Evolutionary conservation across 495 filamentous ascomycete genomes (phyloP).

Genomic region (Aspergillus cavernicola): DNA sequence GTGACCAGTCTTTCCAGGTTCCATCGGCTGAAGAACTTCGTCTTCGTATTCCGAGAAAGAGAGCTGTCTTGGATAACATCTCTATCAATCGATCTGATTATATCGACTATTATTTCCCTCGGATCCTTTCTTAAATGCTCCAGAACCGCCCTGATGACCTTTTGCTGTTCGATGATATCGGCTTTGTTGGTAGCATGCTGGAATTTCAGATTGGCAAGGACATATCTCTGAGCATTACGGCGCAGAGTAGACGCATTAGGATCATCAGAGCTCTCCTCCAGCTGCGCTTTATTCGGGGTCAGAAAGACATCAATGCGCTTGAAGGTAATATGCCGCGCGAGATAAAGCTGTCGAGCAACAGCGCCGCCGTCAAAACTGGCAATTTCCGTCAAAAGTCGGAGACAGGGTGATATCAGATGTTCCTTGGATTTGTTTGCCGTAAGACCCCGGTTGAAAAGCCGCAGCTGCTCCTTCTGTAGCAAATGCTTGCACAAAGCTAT

Average conservation of each 20-base stretch:
- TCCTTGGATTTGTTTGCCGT: constrained; percentile 72
- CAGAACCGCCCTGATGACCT: constrained; percentile 64
- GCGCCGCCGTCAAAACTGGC: constrained; percentile 77
- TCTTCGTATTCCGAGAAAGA: constrained; percentile 67
- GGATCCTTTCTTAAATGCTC: constrained; percentile 70
- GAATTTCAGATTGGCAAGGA: constrained; percentile 69
- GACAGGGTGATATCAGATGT: constrained; percentile 76
- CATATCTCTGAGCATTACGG: constrained; percentile 68
- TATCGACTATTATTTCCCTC: constrained; percentile 62
- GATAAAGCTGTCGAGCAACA: constrained; percentile 65
- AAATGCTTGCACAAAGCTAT: constrained; percentile 68
- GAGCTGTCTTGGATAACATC: constrained; percentile 66
- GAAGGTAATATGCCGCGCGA: constrained; percentile 65
- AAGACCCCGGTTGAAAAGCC: constrained; percentile 67
- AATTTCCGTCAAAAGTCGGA: constrained; percentile 76
- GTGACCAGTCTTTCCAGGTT: constrained; percentile 67
- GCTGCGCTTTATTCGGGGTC: constrained; percentile 38
- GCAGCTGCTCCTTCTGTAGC: constrained; percentile 66
- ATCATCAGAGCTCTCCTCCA: constrained; percentile 52
- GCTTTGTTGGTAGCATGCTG: constrained; percentile 65
- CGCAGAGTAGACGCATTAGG: constrained; percentile 65
- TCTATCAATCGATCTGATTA: constrained; percentile 59
- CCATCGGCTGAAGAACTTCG: constrained; percentile 63
- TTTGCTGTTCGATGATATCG: constrained; percentile 70
- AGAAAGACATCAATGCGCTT: constrained; percentile 61